These are phyloP conservation scores for Coemansia pectinata DNA, from an alignment of 192 early-diverging fungal genomes.

Conservation along the genomic window DNA sequence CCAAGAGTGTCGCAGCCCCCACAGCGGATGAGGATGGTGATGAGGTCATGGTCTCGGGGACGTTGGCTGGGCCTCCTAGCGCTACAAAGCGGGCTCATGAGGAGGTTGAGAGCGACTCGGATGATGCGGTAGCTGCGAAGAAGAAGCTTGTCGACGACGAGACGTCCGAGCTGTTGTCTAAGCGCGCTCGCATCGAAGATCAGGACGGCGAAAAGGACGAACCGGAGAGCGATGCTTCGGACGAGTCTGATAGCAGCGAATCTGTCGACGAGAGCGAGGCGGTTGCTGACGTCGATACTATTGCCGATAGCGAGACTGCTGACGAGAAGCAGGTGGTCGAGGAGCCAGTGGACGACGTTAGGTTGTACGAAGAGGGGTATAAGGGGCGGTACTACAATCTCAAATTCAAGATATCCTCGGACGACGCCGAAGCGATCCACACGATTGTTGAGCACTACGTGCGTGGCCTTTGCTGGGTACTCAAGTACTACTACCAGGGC, in stretches of 20 bases:
- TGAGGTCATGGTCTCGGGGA: constrained; percentile 26
- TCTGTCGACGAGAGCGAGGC: constrained; percentile 62
- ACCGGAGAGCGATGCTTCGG: constrained; percentile 17
- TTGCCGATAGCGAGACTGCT: constrained; percentile 10
- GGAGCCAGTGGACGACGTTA: constrained; percentile 52
- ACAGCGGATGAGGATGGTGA: constrained; percentile 12
- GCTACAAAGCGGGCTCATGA: constrained; percentile 55
- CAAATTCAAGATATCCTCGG: constrained; percentile 67
- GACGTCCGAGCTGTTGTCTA: constrained; percentile 14
- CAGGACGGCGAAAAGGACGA: constrained; percentile 29
- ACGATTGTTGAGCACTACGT: constrained; percentile 79
- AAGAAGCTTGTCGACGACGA: constrained; percentile 9
- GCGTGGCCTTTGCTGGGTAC: constrained; percentile 96
- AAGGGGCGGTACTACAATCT: constrained; percentile 70
- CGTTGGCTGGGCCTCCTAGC: neutral
- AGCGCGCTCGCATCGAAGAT: constrained; percentile 19
- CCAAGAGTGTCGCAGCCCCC: neutral
- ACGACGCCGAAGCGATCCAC: constrained; percentile 55
- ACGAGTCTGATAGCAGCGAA: constrained; percentile 30
- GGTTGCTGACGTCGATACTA: constrained; percentile 55
- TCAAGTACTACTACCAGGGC: constrained; percentile 93
- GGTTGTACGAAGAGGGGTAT: constrained; percentile 78
- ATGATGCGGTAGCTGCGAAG: neutral
- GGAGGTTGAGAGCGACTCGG: constrained; percentile 43
- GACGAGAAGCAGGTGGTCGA: neutral